Percentiles rank a stretch among this genome's conserved stretches.
These are phyloP conservation scores for Colletotrichum orbiculare DNA, from an alignment of 2,329 filamentous ascomycete genomes.

Conservation along the genomic window DNA sequence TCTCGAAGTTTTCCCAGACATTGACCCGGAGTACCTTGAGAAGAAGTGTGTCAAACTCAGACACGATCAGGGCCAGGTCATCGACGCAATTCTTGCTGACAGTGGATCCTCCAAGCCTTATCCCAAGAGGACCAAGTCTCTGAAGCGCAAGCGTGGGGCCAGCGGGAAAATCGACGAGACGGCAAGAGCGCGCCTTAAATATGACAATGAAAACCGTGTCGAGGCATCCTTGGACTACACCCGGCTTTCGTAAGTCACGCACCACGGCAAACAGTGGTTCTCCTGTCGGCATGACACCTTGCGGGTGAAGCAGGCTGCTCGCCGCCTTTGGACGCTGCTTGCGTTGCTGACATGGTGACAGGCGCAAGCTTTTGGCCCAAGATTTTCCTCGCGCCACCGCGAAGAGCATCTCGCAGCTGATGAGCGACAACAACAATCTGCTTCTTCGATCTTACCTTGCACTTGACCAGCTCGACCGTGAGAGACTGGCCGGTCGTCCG, in stretches of 20 bases:
- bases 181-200: slow-evolving; percentile 2
- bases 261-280: not conserved
- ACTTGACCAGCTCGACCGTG: slow-evolving; percentile 42
- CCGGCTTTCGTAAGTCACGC: slow-evolving; percentile 22
- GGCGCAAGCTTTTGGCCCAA: slow-evolving; percentile 45
- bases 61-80: slow-evolving; percentile 46
- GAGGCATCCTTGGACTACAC: slow-evolving; percentile 8
- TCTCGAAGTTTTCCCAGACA: slow-evolving; percentile 56
- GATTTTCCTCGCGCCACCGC: slow-evolving; percentile 48
- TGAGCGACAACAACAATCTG: slow-evolving; percentile 40
- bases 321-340: too few species aligned
- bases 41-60: slow-evolving; percentile 41
- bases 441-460: slow-evolving; percentile 50
- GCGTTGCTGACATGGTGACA: not conserved
- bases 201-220: slow-evolving; percentile 3
- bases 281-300: too few species aligned
- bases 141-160: slow-evolving; percentile 56
- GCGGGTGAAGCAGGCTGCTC: too few species aligned
- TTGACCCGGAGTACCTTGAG: slow-evolving; percentile 53
- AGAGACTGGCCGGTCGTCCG: slow-evolving; percentile 1
- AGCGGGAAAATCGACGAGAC: slow-evolving; percentile 39
- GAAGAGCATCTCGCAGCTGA: slow-evolving; percentile 40
- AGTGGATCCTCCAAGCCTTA: slow-evolving; percentile 53
- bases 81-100: slow-evolving; percentile 53
- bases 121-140: slow-evolving; percentile 42